Evolutionary conservation across 2,329 filamentous ascomycete genomes (phyloP), one percentile per base, ranked within the genome.

Genomic region (Exophiala phaeomuriformis): DNA sequence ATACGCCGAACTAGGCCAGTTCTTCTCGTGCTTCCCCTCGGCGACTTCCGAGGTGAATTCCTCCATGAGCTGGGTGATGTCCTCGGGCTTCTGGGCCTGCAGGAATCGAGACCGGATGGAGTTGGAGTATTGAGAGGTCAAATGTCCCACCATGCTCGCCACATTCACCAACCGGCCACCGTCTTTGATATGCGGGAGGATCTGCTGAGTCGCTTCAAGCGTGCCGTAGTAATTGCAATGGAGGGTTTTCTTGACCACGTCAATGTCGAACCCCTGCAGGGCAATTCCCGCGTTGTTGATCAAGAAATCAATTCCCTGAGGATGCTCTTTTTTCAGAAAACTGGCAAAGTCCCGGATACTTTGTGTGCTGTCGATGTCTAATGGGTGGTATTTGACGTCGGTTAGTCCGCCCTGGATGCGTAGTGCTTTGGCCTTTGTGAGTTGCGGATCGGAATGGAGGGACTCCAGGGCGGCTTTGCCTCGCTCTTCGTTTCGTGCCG

Each of bases 201-300:
- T 68, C 5, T 67, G 57, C 39, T 70, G 70, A 2, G 71, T 73
- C 1, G 71, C 71, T 45, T 72, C 67, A 9, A 80, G 65, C 2
- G 76, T 77, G 61, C 72, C 73, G 64, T 76, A 75, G 66, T 79
- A 80, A 63, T 80, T 80, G 56, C 71, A 73, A 27, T 69, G 64
- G 3, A 80, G 65, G 0, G 77, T 80, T 27, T 68, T 67, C 49
- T 72, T 70, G 32, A 78, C 77, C 27, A 79, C 67, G 28, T 74
- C 65, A 3, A 66, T 54, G 58, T 78, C 68, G 50, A 76, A 76
- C 2, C 74, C 74, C 4, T 73, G 58, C 66, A 76, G 61, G 1
- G 73, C 74, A 39, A 77, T 72, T 3, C 70, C 77, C 0, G 77
- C 77, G 55, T 79, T 80, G 65, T 80, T 80, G 64, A 79, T 72